Evolutionary conservation across 2,329 filamentous ascomycete species (phyloP), one percentile per base, ranked within the genome.

Genomic region (Pseudogymnoascus sp.): DNA sequence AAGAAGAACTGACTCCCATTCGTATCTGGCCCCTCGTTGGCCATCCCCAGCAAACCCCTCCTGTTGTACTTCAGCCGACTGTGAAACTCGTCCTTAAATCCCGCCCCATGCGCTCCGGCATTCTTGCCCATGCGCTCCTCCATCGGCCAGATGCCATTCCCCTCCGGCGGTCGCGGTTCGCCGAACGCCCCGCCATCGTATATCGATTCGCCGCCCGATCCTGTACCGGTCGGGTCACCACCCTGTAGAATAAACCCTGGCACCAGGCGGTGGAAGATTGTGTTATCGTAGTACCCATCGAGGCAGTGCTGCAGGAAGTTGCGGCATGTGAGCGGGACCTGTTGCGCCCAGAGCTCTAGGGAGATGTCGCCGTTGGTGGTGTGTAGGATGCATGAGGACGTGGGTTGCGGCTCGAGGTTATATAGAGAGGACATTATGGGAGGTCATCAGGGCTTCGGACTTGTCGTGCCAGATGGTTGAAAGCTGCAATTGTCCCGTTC

Each of bases 1-100:
- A 99, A 88, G 79, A 99, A 99, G 81, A 98, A 98, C 76, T 99
- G 95, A 75, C 91, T 96, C 35, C 91, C 90, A 77, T 98, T 98
- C 62, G 90, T 90, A 71, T 93, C 82, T 31, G 84, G 83, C 53
- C 92, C 88, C 65, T 90, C 89, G 75, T 98, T 98, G 28, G 95
- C 95, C 92, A 98, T 97, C n/a, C 90, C 95, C 69, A 99, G 77
- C 70, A 98, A 78, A 0, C 95, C 95, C 65, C 95, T 83, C 59
- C 95, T 83, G 70, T 96, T 98, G 80, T 95, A 98, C 75, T 96
- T 96, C 68, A 99, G 80, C 33, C 95, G 84, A 70, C 89, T 91
- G 75, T 98, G 93, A 68, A 97, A 89, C 74, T 99, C 95, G 78
- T 98, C 93, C 67, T 81, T 86, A 73, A 88, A 88, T 66, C 84